phyloP scores from a whole-genome alignment of 1,284 basidiomycete species.

The Malassezia sp. region DNA sequence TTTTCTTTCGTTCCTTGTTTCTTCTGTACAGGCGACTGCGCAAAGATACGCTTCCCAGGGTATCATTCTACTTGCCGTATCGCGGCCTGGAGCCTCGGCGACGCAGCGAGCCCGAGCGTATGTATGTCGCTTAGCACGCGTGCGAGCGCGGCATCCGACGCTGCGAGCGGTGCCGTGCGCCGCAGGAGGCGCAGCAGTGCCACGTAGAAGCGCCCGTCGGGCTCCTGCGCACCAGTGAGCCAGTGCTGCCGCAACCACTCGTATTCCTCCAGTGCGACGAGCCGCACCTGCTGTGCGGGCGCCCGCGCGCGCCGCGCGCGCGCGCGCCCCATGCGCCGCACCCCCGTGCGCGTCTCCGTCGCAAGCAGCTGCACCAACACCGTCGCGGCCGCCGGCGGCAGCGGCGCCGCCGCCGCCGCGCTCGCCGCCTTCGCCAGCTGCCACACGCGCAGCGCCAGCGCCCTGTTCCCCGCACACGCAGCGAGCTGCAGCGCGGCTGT shows the following conservation, averaged over 20 bases:
- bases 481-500: slow-evolving; percentile 25
- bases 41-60: too few relatives aligned
- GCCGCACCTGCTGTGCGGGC: background rate
- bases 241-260: slow-evolving; percentile 13
- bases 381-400: slow-evolving; percentile 23
- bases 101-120: background rate
- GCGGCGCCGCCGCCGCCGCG: slow-evolving; percentile 11
- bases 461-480: slow-evolving; percentile 21
- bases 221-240: background rate
- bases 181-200: slow-evolving; percentile 8
- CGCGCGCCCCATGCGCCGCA: background rate
- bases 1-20: too few relatives aligned
- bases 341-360: background rate
- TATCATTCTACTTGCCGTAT: background rate
- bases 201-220: slow-evolving; percentile 4
- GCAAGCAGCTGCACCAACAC: slow-evolving; percentile 25
- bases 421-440: slow-evolving; percentile 26
- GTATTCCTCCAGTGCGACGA: slow-evolving; percentile 11
- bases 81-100: background rate
- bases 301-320: slow-evolving; percentile 3
- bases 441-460: slow-evolving; percentile 28
- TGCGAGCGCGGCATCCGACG: slow-evolving; percentile 3
- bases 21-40: too few relatives aligned
- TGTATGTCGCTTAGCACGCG: slow-evolving; percentile 7
- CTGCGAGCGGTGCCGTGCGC: background rate